These are phyloP conservation scores for Delonix regia DNA, from an alignment of 306 rosid genomes.

Conservation along the genomic window DNA sequence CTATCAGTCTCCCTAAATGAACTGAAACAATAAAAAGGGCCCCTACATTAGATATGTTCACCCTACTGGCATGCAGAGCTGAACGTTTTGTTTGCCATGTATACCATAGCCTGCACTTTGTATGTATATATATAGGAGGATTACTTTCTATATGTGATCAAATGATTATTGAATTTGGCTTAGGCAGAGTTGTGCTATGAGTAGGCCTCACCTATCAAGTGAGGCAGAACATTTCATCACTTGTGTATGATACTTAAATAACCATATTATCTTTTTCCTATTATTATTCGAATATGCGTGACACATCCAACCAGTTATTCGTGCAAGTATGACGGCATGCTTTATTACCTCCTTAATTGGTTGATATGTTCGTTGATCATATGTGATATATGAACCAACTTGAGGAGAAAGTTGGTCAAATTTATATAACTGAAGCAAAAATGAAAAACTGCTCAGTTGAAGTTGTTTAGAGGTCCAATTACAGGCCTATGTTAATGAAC, in stretches of 20 bases:
- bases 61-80: too few species aligned
- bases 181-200: not conserved
- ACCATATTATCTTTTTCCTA: not conserved
- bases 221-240: not conserved
- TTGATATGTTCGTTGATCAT: too few species aligned
- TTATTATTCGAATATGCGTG: constrained; percentile 3
- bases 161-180: too few species aligned
- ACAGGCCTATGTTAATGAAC: too few species aligned
- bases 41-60: not conserved
- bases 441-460: too few species aligned
- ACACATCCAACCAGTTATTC: constrained; percentile 2
- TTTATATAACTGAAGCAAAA: too few species aligned
- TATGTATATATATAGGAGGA: too few species aligned
- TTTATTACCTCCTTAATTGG: not conserved
- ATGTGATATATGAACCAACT: too few species aligned
- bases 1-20: not conserved
- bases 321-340: not conserved
- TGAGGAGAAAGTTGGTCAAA: too few species aligned
- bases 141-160: too few species aligned
- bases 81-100: too few species aligned
- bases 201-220: not conserved
- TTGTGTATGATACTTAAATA: not conserved
- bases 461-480: too few species aligned
- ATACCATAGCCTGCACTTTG: not conserved
- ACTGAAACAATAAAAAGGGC: not conserved